A percentile compares a stretch with the other conserved stretches of the same genome.
Evolutionary conservation across 805 yeast species (phyloP).

Genomic region (Candida ulmi): DNA sequence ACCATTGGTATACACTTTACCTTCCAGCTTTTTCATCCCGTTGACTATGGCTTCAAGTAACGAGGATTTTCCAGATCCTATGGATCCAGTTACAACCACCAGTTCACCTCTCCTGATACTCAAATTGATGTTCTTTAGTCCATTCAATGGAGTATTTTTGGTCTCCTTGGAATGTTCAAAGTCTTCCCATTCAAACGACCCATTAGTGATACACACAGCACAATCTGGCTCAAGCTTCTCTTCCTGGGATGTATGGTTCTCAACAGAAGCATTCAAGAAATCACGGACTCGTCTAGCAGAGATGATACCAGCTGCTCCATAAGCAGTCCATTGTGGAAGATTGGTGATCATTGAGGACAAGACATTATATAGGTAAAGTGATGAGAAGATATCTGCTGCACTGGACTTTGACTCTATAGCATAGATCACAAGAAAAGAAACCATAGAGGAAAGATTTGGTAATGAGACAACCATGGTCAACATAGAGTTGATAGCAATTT

Average conservation of each 20-base stretch:
- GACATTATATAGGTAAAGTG: conserved; percentile 59
- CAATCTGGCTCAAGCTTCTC: conserved; percentile 44
- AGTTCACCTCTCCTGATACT: conserved; percentile 1
- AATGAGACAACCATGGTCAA: conserved; percentile 41
- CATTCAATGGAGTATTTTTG: too few species aligned
- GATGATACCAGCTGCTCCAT: conserved; percentile 51
- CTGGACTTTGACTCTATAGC: conserved; percentile 28
- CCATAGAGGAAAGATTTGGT: conserved; percentile 47
- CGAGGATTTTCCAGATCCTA: conserved; percentile 59
- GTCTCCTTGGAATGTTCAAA: conserved; percentile 26
- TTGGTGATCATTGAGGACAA: conserved; percentile 52
- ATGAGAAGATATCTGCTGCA: conserved; percentile 60
- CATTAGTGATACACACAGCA: conserved; percentile 36
- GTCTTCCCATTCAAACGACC: conserved; percentile 56
- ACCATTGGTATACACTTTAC: conserved; percentile 44
- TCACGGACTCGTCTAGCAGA: conserved; percentile 49
- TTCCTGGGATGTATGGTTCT: conserved; percentile 16
- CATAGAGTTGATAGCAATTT: conserved; percentile 41
- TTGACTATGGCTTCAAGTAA: conserved; percentile 3
- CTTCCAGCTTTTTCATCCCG: conserved; percentile 45
- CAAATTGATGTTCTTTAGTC: conserved; percentile 29
- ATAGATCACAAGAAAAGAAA: conserved; percentile 33
- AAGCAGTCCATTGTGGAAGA: conserved; percentile 56
- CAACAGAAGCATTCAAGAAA: conserved; percentile 28
- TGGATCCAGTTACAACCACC: conserved; percentile 19